Percentiles rank a stretch among this genome's conserved stretches.
These are phyloP conservation scores for Paramecium octaurelia DNA, from an alignment of 73 alveolate species.

Conservation along the genomic window DNA sequence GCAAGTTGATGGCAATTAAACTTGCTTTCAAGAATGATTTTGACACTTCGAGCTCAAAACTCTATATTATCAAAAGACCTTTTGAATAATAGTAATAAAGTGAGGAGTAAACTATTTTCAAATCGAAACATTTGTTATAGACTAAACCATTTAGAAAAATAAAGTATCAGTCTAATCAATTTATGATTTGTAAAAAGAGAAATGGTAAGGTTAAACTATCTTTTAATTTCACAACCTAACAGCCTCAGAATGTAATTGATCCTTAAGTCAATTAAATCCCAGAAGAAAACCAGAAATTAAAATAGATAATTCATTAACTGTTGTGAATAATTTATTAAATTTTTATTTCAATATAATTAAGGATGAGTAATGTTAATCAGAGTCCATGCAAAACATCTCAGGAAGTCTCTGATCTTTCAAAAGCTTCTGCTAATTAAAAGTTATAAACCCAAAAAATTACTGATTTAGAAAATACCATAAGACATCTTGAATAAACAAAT, in stretches of 20 bases:
- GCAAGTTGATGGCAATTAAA: neutral
- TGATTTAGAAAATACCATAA: neutral
- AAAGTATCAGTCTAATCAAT: neutral
- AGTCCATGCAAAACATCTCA: neutral
- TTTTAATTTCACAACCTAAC: neutral
- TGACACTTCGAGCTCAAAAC: neutral
- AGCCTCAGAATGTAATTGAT: neutral
- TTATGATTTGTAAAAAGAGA: neutral
- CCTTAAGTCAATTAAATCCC: neutral
- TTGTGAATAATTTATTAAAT: neutral
- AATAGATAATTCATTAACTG: neutral
- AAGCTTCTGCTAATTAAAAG: neutral
- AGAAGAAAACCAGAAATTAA: slow-evolving; percentile 18
- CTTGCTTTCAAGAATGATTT: neutral
- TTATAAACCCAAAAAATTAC: neutral
- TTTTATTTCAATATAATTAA: neutral
- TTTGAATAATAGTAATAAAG: neutral
- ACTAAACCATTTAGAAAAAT: neutral
- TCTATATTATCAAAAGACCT: neutral
- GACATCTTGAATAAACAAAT: neutral
- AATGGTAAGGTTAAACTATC: neutral
- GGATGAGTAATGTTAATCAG: neutral
- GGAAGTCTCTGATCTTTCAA: neutral
- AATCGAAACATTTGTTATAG: neutral
- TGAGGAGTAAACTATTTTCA: neutral